phyloP scores from a whole-genome alignment of 1,139 yeast species.

The Zygosaccharomyces pseudobailii region DNA sequence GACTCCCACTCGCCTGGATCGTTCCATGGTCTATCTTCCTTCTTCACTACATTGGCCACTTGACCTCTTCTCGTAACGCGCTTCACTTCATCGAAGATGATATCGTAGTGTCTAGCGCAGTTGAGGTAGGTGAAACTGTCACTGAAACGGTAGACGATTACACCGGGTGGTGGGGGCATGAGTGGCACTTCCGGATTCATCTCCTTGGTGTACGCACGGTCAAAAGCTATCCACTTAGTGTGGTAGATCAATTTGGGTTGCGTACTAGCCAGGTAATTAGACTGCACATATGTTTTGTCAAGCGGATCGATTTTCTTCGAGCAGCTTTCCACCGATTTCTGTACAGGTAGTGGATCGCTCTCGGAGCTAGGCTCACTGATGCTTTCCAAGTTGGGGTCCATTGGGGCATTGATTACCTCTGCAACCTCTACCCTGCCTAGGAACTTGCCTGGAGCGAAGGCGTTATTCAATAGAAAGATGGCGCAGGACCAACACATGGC shows the following conservation, averaged over 20 bases:
- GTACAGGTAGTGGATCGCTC: slow-evolving; percentile 15
- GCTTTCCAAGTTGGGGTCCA: slow-evolving; percentile 26
- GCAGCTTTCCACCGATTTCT: background rate
- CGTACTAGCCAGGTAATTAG: slow-evolving; percentile 1
- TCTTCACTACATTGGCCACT: slow-evolving; percentile 40
- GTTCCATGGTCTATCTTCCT: slow-evolving; percentile 86
- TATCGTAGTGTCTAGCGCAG: slow-evolving; percentile 67
- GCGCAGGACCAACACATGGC: slow-evolving; percentile 84
- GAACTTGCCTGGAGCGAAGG: slow-evolving; percentile 78
- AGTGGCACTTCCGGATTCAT: slow-evolving; percentile 57
- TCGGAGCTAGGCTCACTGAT: slow-evolving; percentile 11
- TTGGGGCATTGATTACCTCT: slow-evolving; percentile 58
- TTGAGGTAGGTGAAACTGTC: slow-evolving; percentile 83
- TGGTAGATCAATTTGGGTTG: slow-evolving; percentile 42
- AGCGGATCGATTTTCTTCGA: slow-evolving; percentile 7
- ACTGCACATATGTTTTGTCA: slow-evolving; percentile 1
- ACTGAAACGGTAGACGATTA: slow-evolving; percentile 74
- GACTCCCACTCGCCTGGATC: slow-evolving; percentile 58
- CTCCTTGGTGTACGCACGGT: slow-evolving; percentile 40
- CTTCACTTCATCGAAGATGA: slow-evolving; percentile 64
- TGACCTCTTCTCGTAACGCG: slow-evolving; percentile 57
- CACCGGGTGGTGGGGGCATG: slow-evolving; percentile 85
- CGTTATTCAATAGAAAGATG: slow-evolving; percentile 63
- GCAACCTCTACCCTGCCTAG: slow-evolving; percentile 72
- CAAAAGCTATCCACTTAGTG: slow-evolving; percentile 77